Evolutionary conservation across 257 asterid genomes (phyloP), one percentile per base, ranked within the genome.

Genomic region (Catharanthus roseus): DNA sequence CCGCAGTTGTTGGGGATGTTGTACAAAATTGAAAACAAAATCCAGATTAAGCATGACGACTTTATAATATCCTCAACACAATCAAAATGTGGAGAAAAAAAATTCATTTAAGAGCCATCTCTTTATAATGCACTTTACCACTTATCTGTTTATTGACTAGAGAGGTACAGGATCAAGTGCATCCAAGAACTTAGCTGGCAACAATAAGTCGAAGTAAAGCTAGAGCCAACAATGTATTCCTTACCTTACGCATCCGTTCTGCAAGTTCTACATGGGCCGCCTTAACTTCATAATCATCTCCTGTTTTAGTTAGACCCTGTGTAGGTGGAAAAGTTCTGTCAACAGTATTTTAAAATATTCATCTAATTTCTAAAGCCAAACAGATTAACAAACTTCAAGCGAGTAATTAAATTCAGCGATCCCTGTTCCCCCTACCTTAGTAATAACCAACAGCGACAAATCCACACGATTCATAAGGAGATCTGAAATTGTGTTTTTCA

Each of bases 401-500:
- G 16, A 38, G 42, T 10, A 55, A 39, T 41, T 53, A 18, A 28
- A 28, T 64, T 1, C 23, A 31, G 5, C 42, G 8, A 60, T 31
- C 21, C 31, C 26, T 45, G 38, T 68, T 82, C 51, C 67, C 67
- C 79, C 77, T 70, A 87, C 99, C 96, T 95, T 95, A 78, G 99
- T 95, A 71, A 95, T 95, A 76, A 95, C 99, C 78, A 91, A 82
- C 75, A 95, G 99, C 68, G 99, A 95, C 79, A 95, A 86, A 81
- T 95, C 99, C 96, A 95, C 86, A 65, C 99, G 96, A 83, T 95
- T 95, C 97, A 85, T 87, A 57, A 91, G 97, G 82, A 95, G 99
- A 85, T 95, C 99, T 23, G 97, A 85, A 72, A 95, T 91, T 23
- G 96, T 88, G 82, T 82, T 87, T 89, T 95, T 89, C 75, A 91